Evolutionary conservation across 1,284 basidiomycete species (phyloP).

Genomic region (Kalmanozyma brasiliensis): DNA sequence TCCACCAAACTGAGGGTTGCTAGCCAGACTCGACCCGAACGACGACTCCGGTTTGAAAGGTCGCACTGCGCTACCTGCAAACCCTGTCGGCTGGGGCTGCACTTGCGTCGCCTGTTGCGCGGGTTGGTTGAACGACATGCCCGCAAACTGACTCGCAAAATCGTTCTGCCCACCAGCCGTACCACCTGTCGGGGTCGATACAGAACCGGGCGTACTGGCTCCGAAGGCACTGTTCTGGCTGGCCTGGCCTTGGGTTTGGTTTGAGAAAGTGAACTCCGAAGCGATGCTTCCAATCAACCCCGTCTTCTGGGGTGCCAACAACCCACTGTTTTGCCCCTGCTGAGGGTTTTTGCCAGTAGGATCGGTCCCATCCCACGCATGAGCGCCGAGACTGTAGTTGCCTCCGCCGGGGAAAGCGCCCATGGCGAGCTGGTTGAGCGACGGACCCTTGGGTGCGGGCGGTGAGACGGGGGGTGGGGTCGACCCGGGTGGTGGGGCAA

Average conservation of each 20-base stretch:
- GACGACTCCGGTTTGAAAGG: conserved; percentile 56
- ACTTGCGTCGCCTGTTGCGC: conserved; percentile 15
- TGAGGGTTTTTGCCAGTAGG: conserved; percentile 26
- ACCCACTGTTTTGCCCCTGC: conserved; percentile 8
- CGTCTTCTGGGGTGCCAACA: conserved; percentile 61
- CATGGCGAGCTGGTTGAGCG: conserved; percentile 81
- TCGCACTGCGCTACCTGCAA: conserved; percentile 42
- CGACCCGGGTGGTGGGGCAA: conserved; percentile 76
- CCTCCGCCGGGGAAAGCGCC: conserved; percentile 68
- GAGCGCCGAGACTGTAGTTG: conserved; percentile 53
- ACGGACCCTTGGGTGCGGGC: conserved; percentile 78
- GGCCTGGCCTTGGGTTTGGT: no score
- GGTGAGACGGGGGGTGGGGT: conserved; percentile 69
- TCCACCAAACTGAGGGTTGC: conserved; percentile 20
- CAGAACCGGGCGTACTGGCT: conserved; percentile 12
- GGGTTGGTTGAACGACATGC: conserved; percentile 38
- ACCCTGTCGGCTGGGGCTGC: conserved; percentile 56
- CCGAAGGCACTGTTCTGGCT: conserved; percentile 8
- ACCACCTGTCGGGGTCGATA: conserved; percentile 8
- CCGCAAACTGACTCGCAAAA: conserved; percentile 30
- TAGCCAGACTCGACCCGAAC: conserved; percentile 52
- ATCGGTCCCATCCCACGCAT: conserved; percentile 53
- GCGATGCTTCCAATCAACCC: conserved; percentile 68
- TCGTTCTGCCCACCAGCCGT: conserved; percentile 15
- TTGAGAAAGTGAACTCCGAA: conserved; percentile 65